Percentiles rank a stretch among this genome's conserved stretches.
Conservation (phyloP, 2,329 filamentous ascomycete genomes). For the Stagonosporopsis vannaccii region DNA sequence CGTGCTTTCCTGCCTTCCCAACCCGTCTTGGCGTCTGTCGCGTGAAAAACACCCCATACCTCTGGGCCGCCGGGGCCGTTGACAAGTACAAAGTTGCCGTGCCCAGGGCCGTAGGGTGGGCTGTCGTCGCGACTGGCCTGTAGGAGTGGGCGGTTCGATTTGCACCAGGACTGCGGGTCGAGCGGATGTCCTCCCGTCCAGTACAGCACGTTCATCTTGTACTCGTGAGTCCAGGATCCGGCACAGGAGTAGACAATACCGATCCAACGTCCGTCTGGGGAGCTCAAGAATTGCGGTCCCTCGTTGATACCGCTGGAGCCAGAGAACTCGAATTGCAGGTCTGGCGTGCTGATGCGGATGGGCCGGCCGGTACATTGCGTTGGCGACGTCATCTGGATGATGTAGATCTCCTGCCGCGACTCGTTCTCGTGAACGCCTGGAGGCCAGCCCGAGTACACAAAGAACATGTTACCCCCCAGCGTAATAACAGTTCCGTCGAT, state of each 20-base stretch:
- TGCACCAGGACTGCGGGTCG: slow-evolving; percentile 48
- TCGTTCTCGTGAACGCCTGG: slow-evolving; percentile 46
- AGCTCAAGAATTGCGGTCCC: slow-evolving; percentile 51
- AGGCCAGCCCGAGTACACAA: slow-evolving; percentile 58
- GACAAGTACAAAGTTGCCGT: slow-evolving; percentile 55
- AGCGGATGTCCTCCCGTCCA: slow-evolving; percentile 53
- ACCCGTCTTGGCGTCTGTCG: slow-evolving; percentile 55
- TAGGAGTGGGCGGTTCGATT: slow-evolving; percentile 50
- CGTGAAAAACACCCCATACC: slow-evolving; percentile 55
- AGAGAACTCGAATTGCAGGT: slow-evolving; percentile 51
- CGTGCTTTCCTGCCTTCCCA: slow-evolving; percentile 56
- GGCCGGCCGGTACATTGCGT: slow-evolving; percentile 46
- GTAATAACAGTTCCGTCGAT: slow-evolving; percentile 57
- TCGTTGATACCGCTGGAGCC: slow-evolving; percentile 56
- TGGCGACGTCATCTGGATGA: slow-evolving; percentile 50
- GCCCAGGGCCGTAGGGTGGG: slow-evolving; percentile 56
- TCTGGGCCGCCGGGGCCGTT: slow-evolving; percentile 46
- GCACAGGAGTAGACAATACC: slow-evolving; percentile 58
- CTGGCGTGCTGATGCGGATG: slow-evolving; percentile 51
- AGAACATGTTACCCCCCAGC: slow-evolving; percentile 49
- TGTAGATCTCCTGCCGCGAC: slow-evolving; percentile 54
- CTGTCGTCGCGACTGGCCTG: slow-evolving; percentile 42
- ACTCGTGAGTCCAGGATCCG: slow-evolving; percentile 57
- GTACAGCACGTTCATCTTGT: slow-evolving; percentile 57
- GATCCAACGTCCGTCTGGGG: slow-evolving; percentile 49